These are phyloP conservation scores for Rhodotorula babjevae DNA, from an alignment of 768 basidiomycete genomes.

Conservation along the genomic window DNA sequence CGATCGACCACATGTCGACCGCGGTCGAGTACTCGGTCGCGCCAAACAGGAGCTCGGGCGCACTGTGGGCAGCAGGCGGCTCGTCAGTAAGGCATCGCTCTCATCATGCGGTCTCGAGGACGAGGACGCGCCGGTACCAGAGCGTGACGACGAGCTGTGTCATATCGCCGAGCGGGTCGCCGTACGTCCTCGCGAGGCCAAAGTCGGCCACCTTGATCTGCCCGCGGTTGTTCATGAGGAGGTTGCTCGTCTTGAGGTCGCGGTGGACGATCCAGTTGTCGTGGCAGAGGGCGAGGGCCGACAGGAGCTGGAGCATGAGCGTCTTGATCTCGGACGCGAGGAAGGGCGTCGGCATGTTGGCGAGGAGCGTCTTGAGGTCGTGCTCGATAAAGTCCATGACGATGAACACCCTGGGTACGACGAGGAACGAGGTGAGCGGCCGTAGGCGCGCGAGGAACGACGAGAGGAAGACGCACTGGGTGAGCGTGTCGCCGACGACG, in stretches of 20 bases:
- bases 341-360: conserved; percentile 92
- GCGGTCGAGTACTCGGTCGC: conserved; percentile 90
- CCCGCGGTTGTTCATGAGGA: conserved; percentile 98
- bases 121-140: conserved; percentile 85
- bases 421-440: not conserved
- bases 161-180: conserved; percentile 93
- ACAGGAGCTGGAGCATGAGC: conserved; percentile 82
- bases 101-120: too few species aligned
- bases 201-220: conserved; percentile 99
- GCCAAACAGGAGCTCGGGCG: conserved; percentile 91
- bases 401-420: conserved; percentile 74
- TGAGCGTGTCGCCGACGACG: conserved; percentile 95
- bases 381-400: conserved; percentile 89
- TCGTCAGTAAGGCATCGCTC: too few species aligned
- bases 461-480: conserved; percentile 70
- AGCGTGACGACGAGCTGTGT: conserved; percentile 97
- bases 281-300: conserved; percentile 89
- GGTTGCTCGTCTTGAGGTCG: conserved; percentile 93
- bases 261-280: conserved; percentile 96
- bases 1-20: conserved; percentile 97
- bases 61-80: conserved; percentile 52
- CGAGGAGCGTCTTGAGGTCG: conserved; percentile 92
- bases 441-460: not conserved
- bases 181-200: conserved; percentile 89
- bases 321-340: conserved; percentile 98